Conservation (phyloP, 768 basidiomycete genomes). For the Peribolospora kevripleyi region DNA sequence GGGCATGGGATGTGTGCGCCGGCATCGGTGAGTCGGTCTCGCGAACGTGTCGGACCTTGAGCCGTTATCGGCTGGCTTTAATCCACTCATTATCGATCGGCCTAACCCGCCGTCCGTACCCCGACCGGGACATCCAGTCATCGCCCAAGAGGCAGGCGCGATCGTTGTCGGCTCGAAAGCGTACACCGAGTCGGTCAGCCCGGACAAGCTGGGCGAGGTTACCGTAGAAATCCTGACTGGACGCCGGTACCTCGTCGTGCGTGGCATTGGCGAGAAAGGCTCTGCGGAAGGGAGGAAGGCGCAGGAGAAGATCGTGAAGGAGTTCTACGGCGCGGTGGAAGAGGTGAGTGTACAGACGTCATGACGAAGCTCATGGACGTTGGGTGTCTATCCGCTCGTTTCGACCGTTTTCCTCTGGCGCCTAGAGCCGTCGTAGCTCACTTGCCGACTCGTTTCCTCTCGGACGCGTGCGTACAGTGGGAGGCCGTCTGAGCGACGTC, state of each 20-base stretch:
- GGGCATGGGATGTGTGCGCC: constrained; percentile 30
- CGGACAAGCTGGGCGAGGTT: constrained; percentile 4
- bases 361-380: background rate
- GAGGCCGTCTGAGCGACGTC: too few species aligned
- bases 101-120: too few species aligned
- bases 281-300: constrained; percentile 41
- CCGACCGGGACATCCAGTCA: constrained; percentile 24
- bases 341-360: constrained; percentile 28
- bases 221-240: constrained; percentile 17
- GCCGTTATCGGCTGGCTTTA: too few species aligned
- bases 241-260: constrained; percentile 18
- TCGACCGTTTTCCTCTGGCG: too few species aligned
- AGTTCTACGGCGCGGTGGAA: constrained; percentile 62
- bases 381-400: too few species aligned
- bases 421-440: too few species aligned
- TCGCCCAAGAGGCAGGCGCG: constrained; percentile 71
- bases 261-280: constrained; percentile 18
- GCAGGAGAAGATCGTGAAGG: constrained; percentile 54
- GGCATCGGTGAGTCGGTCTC: constrained; percentile 29
- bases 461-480: too few species aligned
- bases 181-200: background rate
- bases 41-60: too few species aligned
- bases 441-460: too few species aligned
- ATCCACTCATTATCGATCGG: too few species aligned
- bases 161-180: constrained; percentile 34